Base-by-base conservation (phyloP, 2,329 filamentous ascomycete genomes). In the Ceratocystis alfenasii region DNA sequence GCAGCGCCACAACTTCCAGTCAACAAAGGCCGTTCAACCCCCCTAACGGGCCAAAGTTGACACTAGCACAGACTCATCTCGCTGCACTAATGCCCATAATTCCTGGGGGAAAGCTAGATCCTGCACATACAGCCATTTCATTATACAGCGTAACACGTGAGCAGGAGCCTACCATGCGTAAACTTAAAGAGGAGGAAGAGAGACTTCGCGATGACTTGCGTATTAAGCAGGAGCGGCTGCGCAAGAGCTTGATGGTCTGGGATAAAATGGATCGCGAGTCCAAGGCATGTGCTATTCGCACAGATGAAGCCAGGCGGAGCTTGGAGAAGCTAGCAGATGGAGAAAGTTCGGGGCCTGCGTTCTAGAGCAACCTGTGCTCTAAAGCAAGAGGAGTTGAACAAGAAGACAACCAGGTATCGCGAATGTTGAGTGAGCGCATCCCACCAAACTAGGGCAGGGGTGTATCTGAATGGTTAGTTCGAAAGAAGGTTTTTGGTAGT, bases 151-250 rank as follows among this genome's bases (percentile, higher is more conserved):
- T 84, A 28, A 76, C 78, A 41, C 78, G 79, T 10, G 82, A 85
- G 55, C 73, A 83, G 17, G 81, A 83, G 68, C 72, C 77, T n/a
- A 80, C 83, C 71, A 79, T 78, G 69, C 75, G 77, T 44, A 81
- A 80, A 67, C 75, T 84, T 10, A 78, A 77, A 67, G 82, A 84
- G 48, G 83, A 85, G 59, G 83, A 84, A 70, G 82, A 84, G 71
- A 79, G 79, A 68, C 70, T 83, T 45, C 77, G 83, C 1, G 77
- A 80, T 53, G 82, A 85, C 64, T 73, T 83, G 36, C 76, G 78
- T 22, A 70, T 70, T 28, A 83, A 81, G 71, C 79, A 84, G 70
- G 83, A 84, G 53, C 78, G 78, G 68, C 73, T 84, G 48, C 76
- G 81, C 36, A 80, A 78, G 73, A 81, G 76, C 65, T 73, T 85